Evolutionary conservation across 495 filamentous ascomycete species (phyloP), one percentile per base, ranked within the genome.

Genomic region (Penicillium ucsense): DNA sequence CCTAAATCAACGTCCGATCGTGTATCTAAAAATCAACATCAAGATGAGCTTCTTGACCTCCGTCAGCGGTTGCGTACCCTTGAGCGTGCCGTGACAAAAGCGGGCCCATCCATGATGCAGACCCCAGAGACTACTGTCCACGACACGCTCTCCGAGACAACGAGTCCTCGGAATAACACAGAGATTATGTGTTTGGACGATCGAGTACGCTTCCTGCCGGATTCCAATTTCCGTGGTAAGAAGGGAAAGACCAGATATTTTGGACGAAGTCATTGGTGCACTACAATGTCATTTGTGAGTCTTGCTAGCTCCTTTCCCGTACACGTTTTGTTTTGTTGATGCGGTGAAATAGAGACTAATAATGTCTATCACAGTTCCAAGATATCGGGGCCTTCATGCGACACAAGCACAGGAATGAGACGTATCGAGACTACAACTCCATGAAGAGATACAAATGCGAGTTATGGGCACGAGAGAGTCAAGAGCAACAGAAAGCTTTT

Each of bases 171-270:
- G 39, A 47, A 48, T 43, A 56, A 59, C 29, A 28, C 48, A 6
- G 61, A 67, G 29, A 49, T 61, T 53, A 49, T 57, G 31, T 44
- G 64, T 44, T 57, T 72, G 46, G 55, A 64, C 35, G 60, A 63
- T 31, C 47, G 55, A 3, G 62, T 71, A 8, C 56, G 56, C 6
- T 56, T 54, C 34, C 44, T 71, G 12, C 57, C 64, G 0, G 60
- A 59, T 31, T 41, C 36, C n/a, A 62, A 56, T 48, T 78, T 78
- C 40, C 63, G 74, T 12, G 74, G 74, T 7, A 76, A 70, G 43
- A 64, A 67, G 31, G 65, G 66, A 36, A 72, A 72, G 45, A 75
- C 72, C 0, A 60, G 67, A 30, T 78, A 72, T 52, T 71, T 70
- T 42, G 76, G 76, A 20, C 65, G 74, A 6, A 75, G 68, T 38